Base-by-base conservation (phyloP, 2,329 filamentous ascomycete species). In the Thyridium curvatum region DNA sequence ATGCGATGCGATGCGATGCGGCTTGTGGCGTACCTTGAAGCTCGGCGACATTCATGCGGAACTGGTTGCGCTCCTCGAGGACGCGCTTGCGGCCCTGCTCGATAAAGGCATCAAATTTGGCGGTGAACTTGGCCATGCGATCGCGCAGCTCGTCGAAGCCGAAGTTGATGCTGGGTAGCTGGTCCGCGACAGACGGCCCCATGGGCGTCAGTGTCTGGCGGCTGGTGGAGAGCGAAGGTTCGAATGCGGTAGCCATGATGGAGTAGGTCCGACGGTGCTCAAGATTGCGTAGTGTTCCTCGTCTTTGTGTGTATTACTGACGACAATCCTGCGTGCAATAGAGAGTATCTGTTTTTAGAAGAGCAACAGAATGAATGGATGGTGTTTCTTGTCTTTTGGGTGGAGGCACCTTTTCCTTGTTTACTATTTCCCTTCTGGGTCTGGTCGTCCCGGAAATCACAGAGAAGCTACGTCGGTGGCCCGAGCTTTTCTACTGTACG, bases 121-220 rank as follows among this genome's bases (percentile, higher is more conserved):
- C 75, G 0, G 86, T 96, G 60, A 98, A 98, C 46, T 86, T 87
- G 39, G 83, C 77, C 93, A 98, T 97, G 64, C 89, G 86, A 54
- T 91, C 88, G 64, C 91, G 90, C 56, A 98, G 66, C 51, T 96
- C 88, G 52, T 97, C 90, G 61, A 97, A 97, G 42, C 89, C 89
- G 61, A 98, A 97, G 63, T 95, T 89, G 61, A 94, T 86, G 58
- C 76, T 86, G 29, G 93, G 93, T 8, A 98, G 78, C 36, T 79
- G 79, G 58, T 89, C 84, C 32, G 62, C 71, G 7, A 86, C 79
- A 7, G 82, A 85, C 12, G 79, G 75, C 32, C 71, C 77, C 34
- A 69, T 66, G 31, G 78, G 69, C 21, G 74, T 69, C 46, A 77
- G 64, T 13, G 77, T 74, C 47, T 75, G 76, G 51, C 79, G 71